These are phyloP conservation scores for Thymus quinquecostatus DNA, from an alignment of 257 asterid species.

Conservation along the genomic window DNA sequence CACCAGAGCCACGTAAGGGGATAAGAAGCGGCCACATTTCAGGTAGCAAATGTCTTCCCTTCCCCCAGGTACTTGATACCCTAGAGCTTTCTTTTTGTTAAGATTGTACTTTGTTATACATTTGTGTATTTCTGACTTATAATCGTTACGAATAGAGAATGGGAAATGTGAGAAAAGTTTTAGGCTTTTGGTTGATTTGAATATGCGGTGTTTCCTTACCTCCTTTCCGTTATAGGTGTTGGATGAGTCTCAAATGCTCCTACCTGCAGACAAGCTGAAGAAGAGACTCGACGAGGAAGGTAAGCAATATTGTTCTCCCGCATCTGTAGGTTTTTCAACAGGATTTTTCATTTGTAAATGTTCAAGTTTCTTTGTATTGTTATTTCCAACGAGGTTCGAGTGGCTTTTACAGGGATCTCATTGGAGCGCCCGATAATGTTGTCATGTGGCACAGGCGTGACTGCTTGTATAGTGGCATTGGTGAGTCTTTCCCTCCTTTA, in stretches of 20 bases:
- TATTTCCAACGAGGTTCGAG: too few relatives aligned
- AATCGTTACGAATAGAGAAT: background rate
- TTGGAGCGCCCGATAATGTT: conserved; percentile 68
- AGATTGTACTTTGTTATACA: background rate
- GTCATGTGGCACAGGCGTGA: conserved; percentile 99
- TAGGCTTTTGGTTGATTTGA: background rate
- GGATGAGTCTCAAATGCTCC: conserved; percentile 79
- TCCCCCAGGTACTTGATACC: conserved; percentile 60
- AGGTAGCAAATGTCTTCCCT: conserved; percentile 93
- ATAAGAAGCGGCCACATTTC: conserved; percentile 92
- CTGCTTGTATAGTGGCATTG: conserved; percentile 92
- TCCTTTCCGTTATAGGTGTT: conserved; percentile 59
- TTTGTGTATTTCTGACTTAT: background rate
- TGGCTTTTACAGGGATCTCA: conserved; percentile 58
- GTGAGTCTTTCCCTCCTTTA: conserved; percentile 39
- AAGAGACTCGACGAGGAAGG: conserved; percentile 81
- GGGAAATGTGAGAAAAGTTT: background rate
- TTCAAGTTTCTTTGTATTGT: too few relatives aligned
- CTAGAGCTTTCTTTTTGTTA: background rate
- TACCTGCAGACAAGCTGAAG: conserved; percentile 78
- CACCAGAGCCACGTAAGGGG: conserved; percentile 98
- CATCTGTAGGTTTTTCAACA: background rate
- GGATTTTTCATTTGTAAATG: background rate
- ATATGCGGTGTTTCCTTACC: too few relatives aligned
- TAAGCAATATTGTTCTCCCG: conserved; percentile 34